Base-by-base conservation (phyloP, 768 basidiomycete genomes). In the Leccinum truebloodii region DNA sequence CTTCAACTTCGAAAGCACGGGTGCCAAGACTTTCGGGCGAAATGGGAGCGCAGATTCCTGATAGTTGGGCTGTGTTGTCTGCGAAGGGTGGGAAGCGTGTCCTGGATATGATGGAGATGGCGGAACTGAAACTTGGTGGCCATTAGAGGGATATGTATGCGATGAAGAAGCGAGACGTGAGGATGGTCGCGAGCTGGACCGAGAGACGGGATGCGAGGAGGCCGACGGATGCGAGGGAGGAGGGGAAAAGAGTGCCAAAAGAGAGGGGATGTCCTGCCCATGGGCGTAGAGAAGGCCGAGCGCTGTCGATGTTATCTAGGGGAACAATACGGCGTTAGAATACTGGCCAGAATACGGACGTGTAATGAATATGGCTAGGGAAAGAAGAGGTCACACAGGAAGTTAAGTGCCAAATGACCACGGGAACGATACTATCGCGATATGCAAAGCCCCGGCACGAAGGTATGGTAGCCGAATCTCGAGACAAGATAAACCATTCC, bases 401-500 rank as follows among this genome's bases (percentile, higher is more conserved):
- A 52, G 24, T 8, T 71, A 69, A 82, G 85, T 16, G 85, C 82
- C 13, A 79, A 76, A 26, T 80, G 75, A 18, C 92, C 37, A 41
- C 26, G 28, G 9, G 22, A 61, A 32, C 2, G 32, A 20, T 80
- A 60, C 87, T 9, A 30, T 30, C 30, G 9, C 39, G 14, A 34
- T 16, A 48, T 18, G 32, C 24, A 26, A 30, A n/a, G 30, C 30
- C 55, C 20, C n/a, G 18, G 20, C 26, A 46, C n/a, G 20, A 58
- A 60, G n/a, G 22, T 12, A 41, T 20, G 39, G 13, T 35, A 20
- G 22, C 30, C 32, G 49, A 58, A 48, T 82, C 75, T 37, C 90
- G 71, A 57, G 88, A 71, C 14, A 90, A 70, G 10, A 76, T 65
- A 35, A 89, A 76, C 75, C 90, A 41, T 85, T 10, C 18, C 48